Evolutionary conservation across 495 filamentous ascomycete genomes (phyloP).

Genomic region (Aspergillus sparsus): DNA sequence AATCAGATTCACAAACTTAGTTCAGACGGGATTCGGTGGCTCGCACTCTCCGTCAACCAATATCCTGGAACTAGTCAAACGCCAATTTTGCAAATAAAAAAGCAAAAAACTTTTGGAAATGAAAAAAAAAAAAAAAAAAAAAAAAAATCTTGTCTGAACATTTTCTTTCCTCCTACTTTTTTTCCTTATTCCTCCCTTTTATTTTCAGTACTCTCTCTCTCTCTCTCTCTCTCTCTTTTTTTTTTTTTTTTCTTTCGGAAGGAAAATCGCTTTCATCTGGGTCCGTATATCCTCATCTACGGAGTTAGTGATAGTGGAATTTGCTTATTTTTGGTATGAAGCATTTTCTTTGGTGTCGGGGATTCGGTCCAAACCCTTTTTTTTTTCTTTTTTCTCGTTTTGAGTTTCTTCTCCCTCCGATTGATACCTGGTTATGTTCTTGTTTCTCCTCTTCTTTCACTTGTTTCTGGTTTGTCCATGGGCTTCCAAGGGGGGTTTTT

Average conservation of each 20-base stretch:
- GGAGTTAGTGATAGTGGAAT: no score
- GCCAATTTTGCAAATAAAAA: conserved; percentile 8
- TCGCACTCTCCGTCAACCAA: conserved; percentile 1
- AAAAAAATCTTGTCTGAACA: background rate
- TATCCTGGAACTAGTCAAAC: conserved; percentile 7
- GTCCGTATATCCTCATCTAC: no score
- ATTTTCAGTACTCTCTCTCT: background rate
- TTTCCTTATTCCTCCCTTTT: background rate
- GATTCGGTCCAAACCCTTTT: background rate
- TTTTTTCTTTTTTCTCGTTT: conserved; percentile 5
- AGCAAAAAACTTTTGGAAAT: background rate
- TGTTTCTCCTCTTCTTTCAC: no score
- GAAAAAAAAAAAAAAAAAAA: background rate
- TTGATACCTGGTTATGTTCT: background rate
- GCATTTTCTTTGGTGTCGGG: no score
- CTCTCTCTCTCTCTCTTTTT: conserved; percentile 5
- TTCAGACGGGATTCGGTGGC: background rate
- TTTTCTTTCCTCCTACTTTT: conserved; percentile 9
- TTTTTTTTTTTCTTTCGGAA: conserved; percentile 6
- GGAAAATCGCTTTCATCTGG: no score
- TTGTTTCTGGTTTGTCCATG: no score
- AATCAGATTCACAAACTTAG: conserved; percentile 11
- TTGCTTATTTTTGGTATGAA: no score
- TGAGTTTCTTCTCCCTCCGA: background rate
- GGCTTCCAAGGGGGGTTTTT: no score